Conservation (phyloP, 139 green algal species). For the Picochlorum costavermella region DNA sequence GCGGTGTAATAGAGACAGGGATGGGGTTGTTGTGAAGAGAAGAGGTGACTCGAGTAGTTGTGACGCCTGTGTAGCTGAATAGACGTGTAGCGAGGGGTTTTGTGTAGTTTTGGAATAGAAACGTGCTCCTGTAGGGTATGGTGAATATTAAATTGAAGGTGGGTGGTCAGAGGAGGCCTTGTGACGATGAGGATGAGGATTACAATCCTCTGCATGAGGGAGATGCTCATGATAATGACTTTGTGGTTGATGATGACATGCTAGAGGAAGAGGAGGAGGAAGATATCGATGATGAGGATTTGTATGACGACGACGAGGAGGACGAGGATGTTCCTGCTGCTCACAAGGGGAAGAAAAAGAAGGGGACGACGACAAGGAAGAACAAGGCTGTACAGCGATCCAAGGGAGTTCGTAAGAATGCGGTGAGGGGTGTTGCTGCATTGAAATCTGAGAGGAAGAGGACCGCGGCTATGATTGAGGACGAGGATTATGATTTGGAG, state of each 20-base stretch:
- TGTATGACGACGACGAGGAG: neutral
- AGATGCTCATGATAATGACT: neutral
- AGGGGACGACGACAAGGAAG: neutral
- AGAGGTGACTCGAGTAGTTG: no score
- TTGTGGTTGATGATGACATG: neutral
- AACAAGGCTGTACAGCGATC: neutral
- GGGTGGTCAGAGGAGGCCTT: neutral
- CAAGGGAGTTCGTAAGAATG: neutral
- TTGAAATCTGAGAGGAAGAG: neutral
- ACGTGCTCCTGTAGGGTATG: no score
- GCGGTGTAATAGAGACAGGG: no score
- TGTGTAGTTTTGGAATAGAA: no score
- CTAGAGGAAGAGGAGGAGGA: constrained; percentile 33
- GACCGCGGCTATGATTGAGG: constrained; percentile 1
- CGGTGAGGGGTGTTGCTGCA: neutral
- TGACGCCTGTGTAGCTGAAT: no score
- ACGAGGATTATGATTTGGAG: constrained; percentile 36
- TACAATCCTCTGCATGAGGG: neutral
- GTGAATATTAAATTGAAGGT: no score
- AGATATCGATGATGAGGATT: constrained; percentile 3
- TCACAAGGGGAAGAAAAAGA: neutral
- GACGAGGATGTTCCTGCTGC: neutral
- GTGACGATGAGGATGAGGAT: neutral
- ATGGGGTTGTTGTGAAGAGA: no score
- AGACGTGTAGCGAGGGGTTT: no score